A percentile compares a stretch with the other conserved stretches of the same genome.
Conservation (phyloP, 2,329 filamentous ascomycete species). For the Neonectria hederae region DNA sequence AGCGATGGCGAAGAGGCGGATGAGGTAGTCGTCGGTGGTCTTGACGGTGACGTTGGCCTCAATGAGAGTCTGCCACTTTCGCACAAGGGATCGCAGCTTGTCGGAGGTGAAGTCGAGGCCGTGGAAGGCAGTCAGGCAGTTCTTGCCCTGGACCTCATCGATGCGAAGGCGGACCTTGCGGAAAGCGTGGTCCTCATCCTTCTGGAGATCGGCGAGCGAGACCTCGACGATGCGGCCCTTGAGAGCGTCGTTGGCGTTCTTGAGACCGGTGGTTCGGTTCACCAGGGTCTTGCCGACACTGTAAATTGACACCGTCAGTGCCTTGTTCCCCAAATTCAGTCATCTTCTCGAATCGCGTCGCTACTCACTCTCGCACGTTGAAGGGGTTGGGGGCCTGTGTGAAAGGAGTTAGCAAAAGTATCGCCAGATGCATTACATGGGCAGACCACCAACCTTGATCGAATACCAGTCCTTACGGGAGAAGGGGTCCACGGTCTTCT, state of each 20-base stretch:
- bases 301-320: conserved; percentile 43
- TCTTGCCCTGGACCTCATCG: conserved; percentile 99
- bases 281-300: conserved; percentile 99
- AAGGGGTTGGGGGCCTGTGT: conserved; percentile 90
- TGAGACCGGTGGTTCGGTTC: conserved; percentile 99
- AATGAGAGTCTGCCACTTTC: conserved; percentile 99
- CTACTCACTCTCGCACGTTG: conserved; percentile 91
- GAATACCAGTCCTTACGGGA: conserved; percentile 99
- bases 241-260: conserved; percentile 99
- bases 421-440: background rate
- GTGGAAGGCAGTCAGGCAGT: conserved; percentile 99
- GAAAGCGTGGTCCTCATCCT: conserved; percentile 99
- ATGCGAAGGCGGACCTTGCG: conserved; percentile 99
- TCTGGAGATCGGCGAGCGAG: conserved; percentile 98
- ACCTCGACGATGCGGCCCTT: conserved; percentile 99
- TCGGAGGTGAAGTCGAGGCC: conserved; percentile 99
- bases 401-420: conserved; percentile 30
- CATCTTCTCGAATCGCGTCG: conserved; percentile 34
- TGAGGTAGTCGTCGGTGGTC: conserved; percentile 99
- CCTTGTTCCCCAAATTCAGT: conserved; percentile 26
- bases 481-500: conserved; percentile 98
- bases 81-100: conserved; percentile 98
- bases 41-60: conserved; percentile 99
- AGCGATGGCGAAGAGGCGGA: conserved; percentile 97
- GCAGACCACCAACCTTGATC: conserved; percentile 74